These are phyloP conservation scores for Umbellularia californica DNA, from an alignment of 164 flowering plant species.

Conservation along the genomic window DNA sequence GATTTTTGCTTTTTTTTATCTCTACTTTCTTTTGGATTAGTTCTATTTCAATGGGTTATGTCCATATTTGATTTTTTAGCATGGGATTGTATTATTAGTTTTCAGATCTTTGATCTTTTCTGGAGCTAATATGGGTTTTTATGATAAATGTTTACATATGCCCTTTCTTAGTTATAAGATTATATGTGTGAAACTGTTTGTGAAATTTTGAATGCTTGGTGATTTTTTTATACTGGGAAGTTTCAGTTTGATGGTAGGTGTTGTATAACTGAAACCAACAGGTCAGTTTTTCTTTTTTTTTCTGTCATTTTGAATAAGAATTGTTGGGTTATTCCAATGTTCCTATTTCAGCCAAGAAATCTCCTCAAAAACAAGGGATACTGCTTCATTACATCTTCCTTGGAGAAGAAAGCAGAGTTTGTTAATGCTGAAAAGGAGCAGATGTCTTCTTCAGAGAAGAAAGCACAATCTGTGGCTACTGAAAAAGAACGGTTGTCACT, in stretches of 20 bases:
- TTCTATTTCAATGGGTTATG: not conserved
- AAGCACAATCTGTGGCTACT: not conserved
- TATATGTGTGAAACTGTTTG: too few relatives aligned
- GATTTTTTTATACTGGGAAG: too few relatives aligned
- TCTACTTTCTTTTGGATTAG: not conserved
- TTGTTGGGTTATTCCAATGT: not conserved
- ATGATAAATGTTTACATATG: too few relatives aligned
- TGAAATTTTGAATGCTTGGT: not conserved
- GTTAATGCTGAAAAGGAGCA: constrained; percentile 33
- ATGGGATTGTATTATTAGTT: too few relatives aligned
- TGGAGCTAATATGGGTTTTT: too few relatives aligned
- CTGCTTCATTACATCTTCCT: constrained; percentile 68
- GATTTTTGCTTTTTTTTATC: not conserved
- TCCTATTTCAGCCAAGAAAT: constrained; percentile 47
- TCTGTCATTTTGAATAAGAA: too few relatives aligned
- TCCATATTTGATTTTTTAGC: not conserved
- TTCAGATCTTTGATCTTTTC: too few relatives aligned
- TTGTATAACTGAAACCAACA: too few relatives aligned
- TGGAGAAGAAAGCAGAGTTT: constrained; percentile 50
- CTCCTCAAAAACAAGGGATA: constrained; percentile 55
- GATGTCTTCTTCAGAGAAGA: not conserved
- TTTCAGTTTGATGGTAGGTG: too few relatives aligned
- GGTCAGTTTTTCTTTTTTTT: too few relatives aligned
- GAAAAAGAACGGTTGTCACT: constrained; percentile 4
- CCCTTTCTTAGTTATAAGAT: too few relatives aligned